Conservation (phyloP, 2,329 filamentous ascomycete species). For the Aspergillus uvarum region DNA sequence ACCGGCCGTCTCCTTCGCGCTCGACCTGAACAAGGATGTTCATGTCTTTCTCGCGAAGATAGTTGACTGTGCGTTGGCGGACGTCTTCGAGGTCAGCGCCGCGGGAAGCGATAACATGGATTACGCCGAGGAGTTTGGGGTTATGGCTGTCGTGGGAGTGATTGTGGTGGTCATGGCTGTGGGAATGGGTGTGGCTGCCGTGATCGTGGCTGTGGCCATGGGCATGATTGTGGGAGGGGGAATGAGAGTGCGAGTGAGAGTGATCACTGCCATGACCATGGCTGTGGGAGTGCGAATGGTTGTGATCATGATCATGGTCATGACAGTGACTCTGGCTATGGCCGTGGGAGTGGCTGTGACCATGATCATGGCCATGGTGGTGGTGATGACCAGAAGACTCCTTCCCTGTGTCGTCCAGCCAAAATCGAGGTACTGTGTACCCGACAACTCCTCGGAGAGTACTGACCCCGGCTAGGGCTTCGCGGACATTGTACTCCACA, state of each 20-base stretch:
- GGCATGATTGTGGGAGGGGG: conserved; percentile 32
- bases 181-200: conserved; percentile 25
- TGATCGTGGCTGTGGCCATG: conserved; percentile 32
- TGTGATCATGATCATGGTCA: conserved; percentile 31
- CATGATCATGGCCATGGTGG: conserved; percentile 37
- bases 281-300: conserved; percentile 26
- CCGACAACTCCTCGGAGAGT: conserved; percentile 79
- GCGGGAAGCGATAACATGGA: conserved; percentile 76
- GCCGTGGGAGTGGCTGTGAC: conserved; percentile 29
- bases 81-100: conserved; percentile 79
- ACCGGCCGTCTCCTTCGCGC: conserved; percentile 69
- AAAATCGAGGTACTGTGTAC: conserved; percentile 87
- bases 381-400: conserved; percentile 42
- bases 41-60: conserved; percentile 69
- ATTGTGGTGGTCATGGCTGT: conserved; percentile 21
- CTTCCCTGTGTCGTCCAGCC: conserved; percentile 70
- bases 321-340: conserved; percentile 30
- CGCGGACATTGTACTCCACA: conserved; percentile 82
- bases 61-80: conserved; percentile 70
- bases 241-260: conserved; percentile 30
- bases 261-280: conserved; percentile 33
- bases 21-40: conserved; percentile 87
- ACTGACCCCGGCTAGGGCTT: conserved; percentile 78
- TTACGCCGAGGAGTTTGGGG: conserved; percentile 68
- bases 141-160: conserved; percentile 20